A percentile compares a stretch with the other conserved stretches of the same genome.
phyloP scores from a whole-genome alignment of 1,284 basidiomycete genomes.

The Trichosporon faecale region DNA sequence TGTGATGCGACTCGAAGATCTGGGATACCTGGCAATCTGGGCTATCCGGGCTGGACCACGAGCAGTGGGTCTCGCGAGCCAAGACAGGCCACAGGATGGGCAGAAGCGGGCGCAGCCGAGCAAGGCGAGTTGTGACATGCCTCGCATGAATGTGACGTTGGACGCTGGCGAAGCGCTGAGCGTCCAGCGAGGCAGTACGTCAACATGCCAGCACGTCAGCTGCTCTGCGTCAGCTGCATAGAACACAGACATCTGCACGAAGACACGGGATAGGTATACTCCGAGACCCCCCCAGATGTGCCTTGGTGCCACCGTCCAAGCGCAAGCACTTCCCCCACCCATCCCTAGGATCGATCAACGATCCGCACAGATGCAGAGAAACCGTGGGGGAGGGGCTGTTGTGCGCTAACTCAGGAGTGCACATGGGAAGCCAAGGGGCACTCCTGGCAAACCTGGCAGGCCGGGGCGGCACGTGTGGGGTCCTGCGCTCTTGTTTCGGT shows the following conservation, averaged over 20 bases:
- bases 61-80: background rate
- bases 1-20: background rate
- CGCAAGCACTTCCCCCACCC: background rate
- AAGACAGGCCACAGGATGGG: background rate
- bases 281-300: background rate
- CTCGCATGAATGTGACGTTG: background rate
- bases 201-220: background rate
- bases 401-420: too few relatives aligned
- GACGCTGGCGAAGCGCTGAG: background rate
- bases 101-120: conserved; percentile 3
- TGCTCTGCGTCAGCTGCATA: background rate
- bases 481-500: background rate
- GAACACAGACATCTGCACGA: too few relatives aligned
- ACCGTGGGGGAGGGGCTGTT: background rate
- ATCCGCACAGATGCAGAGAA: background rate
- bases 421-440: background rate
- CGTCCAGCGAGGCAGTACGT: too few relatives aligned
- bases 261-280: background rate
- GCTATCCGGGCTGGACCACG: too few relatives aligned
- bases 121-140: background rate
- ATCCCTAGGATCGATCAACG: background rate
- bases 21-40: background rate
- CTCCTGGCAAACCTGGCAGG: background rate
- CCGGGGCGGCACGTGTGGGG: background rate
- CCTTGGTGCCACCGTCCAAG: background rate